Conservation (phyloP, 176 grass and related monocot species). For the Tillandsia leiboldiana region DNA sequence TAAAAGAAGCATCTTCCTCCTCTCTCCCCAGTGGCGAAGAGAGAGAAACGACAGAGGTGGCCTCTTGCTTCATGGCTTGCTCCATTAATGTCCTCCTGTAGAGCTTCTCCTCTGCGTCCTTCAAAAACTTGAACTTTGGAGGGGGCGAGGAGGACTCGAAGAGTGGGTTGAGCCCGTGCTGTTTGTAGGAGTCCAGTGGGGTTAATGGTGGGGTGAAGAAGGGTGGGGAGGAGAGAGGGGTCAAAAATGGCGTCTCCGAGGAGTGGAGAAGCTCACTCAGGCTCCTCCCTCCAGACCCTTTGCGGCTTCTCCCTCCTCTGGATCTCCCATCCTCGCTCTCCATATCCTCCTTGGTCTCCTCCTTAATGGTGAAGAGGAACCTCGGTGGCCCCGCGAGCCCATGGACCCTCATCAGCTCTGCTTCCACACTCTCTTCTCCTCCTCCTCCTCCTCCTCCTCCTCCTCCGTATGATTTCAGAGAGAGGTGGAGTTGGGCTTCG, state of each 20-base stretch:
- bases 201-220: slow-evolving; percentile 4
- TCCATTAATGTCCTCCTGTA: slow-evolving; percentile 52
- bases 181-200: slow-evolving; percentile 33
- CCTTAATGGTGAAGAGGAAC: slow-evolving; percentile 93
- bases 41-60: neutral
- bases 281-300: slow-evolving; percentile 29
- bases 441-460: slow-evolving; percentile 3
- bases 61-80: slow-evolving; percentile 22
- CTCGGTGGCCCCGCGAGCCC: slow-evolving; percentile 60
- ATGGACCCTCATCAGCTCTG: slow-evolving; percentile 73
- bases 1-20: neutral
- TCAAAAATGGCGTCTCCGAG: slow-evolving; percentile 51
- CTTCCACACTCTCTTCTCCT: slow-evolving; percentile 50
- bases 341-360: slow-evolving; percentile 86
- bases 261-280: slow-evolving; percentile 59
- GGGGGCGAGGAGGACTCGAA: slow-evolving; percentile 63
- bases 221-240: slow-evolving; percentile 51
- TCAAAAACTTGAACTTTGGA: slow-evolving; percentile 83
- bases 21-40: neutral
- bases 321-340: slow-evolving; percentile 58
- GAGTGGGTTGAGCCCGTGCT: slow-evolving; percentile 39
- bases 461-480: slow-evolving; percentile 1
- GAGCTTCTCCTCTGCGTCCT: slow-evolving; percentile 88
- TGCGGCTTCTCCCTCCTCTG: slow-evolving; percentile 39
- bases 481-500: neutral